Evolutionary conservation across 148 eudicot genomes (phyloP).

Genomic region (Fagopyrum tataricum): DNA sequence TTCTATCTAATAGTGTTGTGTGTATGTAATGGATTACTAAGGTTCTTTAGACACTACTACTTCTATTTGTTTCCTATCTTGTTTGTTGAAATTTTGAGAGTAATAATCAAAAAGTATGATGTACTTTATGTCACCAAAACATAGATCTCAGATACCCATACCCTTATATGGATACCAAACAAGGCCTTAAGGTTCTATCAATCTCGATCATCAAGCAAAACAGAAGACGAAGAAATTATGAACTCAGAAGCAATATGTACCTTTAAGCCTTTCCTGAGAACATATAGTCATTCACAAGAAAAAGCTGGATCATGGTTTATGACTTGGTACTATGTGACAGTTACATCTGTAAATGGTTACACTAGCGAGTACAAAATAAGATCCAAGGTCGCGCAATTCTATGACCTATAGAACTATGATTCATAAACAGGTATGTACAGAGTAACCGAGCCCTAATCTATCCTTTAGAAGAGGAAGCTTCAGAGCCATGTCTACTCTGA

Average conservation of each 20-base stretch:
- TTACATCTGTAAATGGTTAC: conserved; percentile 9
- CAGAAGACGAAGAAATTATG: no score
- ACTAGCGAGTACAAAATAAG: background rate
- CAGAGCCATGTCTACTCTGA: background rate
- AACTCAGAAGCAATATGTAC: background rate
- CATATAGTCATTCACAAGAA: background rate
- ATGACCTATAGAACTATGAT: background rate
- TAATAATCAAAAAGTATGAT: no score
- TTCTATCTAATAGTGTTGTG: no score
- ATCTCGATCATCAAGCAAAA: no score
- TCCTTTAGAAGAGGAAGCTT: background rate
- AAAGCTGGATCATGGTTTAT: background rate
- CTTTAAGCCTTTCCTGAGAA: background rate
- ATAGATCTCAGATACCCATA: no score
- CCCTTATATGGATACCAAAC: no score
- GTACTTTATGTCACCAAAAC: no score
- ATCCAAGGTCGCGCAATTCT: conserved; percentile 1
- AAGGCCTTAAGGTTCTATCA: no score
- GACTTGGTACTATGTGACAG: background rate
- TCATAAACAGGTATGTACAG: conserved; percentile 12
- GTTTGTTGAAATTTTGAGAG: no score
- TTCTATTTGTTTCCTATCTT: no score
- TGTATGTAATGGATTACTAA: no score
- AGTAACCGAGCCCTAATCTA: background rate
- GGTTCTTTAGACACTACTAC: no score